Base-by-base conservation (phyloP, 169 alveolate species). In the Miamiensis avidus region DNA sequence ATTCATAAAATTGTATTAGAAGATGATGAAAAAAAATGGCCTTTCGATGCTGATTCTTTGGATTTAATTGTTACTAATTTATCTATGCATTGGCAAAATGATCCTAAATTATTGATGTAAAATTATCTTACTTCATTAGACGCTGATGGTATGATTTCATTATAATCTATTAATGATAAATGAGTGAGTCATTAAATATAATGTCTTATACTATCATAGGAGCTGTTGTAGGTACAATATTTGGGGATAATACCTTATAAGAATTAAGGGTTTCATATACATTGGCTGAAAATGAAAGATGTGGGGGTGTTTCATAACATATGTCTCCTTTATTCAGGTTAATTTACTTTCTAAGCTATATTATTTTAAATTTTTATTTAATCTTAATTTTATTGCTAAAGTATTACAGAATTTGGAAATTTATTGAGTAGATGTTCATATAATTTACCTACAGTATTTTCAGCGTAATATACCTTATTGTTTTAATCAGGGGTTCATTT, bases 231-330 rank as follows among this genome's bases (percentile, higher is more conserved):
- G 91, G 93, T 74, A 69, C 89, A 11, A 81, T 86, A 28, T 75
- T 89, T 64, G 91, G 91, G 30, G 83, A 76, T 34, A 89, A 89
- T 31, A 84, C 93, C 0, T 74, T 89, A 1, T 74, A 89, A 65
- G 93, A 89, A 64, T 73, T 89, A 74, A 74, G 93, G 78, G 83
- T 86, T 15, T 74, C 89, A 27, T 83, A 65, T 49, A 74, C 88
- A 31, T 86, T 89, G 34, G 93, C 91, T n/a, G 93, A 89, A 79
- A 88, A 83, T 49, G 93, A 89, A 73, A 74, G 93, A 82, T 84
- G 81, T 81, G 89, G 93, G 31, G 93, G 93, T 0, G 91, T 86
- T 16, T 76, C 89, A 34, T 81, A 85, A 34, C 93, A 89, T 74
- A 89, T 86, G 6, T 81, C 89, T n/a, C 93, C 93, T 26, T 85